Base-by-base conservation (phyloP, 2,329 filamentous ascomycete genomes). In the Pyricularia sp. region DNA sequence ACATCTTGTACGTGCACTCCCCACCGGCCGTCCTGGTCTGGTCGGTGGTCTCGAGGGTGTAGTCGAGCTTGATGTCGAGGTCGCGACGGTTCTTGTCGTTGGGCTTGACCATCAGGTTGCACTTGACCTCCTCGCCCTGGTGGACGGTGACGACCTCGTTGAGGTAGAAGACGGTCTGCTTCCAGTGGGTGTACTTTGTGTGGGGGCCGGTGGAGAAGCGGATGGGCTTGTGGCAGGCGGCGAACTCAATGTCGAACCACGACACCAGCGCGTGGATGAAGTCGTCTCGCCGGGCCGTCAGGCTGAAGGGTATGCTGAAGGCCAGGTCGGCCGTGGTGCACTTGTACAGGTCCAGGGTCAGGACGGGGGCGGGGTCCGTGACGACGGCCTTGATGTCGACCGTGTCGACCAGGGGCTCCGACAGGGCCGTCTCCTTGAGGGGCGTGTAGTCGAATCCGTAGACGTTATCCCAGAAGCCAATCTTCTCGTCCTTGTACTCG, bases 401-500 rank as follows among this genome's bases (percentile, higher is more conserved):
- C 11, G 93, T 98, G 79, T 99, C 95, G 75, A 99, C 95, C 61
- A 99, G 90, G 68, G 95, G 95, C 82, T 99, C 95, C 33, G 93
- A 94, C 72, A 99, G 88, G 69, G 95, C 95, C 65, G 93, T 97
- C 73, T 90, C 86, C 84, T 98, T 98, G 77, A 99, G 89, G 1
- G 95, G 94, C 28, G 90, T 89, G 82, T 97, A 99, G 83, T 99
- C 88, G 82, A 99, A 99, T 72, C 95, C 95, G 81, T 97, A 99
- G 72, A 99, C 95, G 76, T 97, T 97, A 78, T 98, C 94, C 95
- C 95, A 99, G 86, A 98, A 99, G 81, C 94, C 94, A 77, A 99
- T 99, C 87, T 99, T 99, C 85, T 99, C 95, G 72, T 98, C 94
- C 86, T 98, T 98, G 88, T 99, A 99, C 72, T 99, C 95, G 73